Conservation (phyloP, 1,284 basidiomycete genomes). For the Sphagnurus paluster region DNA sequence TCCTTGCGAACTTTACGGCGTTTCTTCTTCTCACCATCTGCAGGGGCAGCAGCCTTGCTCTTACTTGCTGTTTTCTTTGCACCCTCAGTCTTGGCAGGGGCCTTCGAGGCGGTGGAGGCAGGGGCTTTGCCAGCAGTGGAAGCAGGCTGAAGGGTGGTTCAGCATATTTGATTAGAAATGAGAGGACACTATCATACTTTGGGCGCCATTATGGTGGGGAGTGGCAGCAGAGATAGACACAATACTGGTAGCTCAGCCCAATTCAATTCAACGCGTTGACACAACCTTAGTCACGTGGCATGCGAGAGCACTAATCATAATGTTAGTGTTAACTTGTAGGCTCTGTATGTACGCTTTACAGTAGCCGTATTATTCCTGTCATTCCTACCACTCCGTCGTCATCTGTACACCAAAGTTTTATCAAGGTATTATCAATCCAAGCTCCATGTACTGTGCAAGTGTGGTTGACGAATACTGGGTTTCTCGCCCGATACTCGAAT, state of each 20-base stretch:
- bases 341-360: conserved; percentile 5
- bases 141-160: conserved; percentile 37
- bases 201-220: conserved; percentile 35
- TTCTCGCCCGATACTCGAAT: conserved; percentile 76
- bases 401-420: conserved; percentile 55
- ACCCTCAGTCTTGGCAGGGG: conserved; percentile 72
- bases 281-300: conserved; percentile 16
- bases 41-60: conserved; percentile 62
- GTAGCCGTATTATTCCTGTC: conserved; percentile 48
- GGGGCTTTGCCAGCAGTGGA: conserved; percentile 60
- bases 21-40: conserved; percentile 83
- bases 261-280: no score
- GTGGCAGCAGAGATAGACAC: conserved; percentile 11
- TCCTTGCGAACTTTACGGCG: conserved; percentile 87
- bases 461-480: conserved; percentile 70
- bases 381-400: conserved; percentile 70
- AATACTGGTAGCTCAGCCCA: no score
- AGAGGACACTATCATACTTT: conserved; percentile 28
- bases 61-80: conserved; percentile 80
- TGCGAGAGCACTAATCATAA: no score
- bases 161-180: background rate
- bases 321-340: background rate
- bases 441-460: conserved; percentile 54
- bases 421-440: conserved; percentile 39
- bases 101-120: conserved; percentile 56